Evolutionary conservation across 1,284 basidiomycete genomes (phyloP), one percentile per base, ranked within the genome.

Genomic region (Fomitopsis pinicola): DNA sequence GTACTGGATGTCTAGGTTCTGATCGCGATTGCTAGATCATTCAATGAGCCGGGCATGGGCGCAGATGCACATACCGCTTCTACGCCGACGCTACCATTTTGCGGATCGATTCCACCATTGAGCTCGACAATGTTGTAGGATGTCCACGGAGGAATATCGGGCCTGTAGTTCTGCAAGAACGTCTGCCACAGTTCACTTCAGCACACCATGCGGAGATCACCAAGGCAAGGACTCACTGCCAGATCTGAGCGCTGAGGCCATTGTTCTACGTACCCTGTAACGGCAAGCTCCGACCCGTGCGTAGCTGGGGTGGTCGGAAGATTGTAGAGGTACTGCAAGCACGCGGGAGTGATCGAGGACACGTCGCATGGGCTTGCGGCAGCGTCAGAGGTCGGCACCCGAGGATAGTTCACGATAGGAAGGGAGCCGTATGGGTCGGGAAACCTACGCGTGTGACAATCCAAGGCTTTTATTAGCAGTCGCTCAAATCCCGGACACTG

Each of bases 1-100:
- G 63, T 87, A 87, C 73, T 89, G 84, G 42, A 86, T 82, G 64
- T 88, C 85, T 15, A 88, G 74, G 66, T 85, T 84, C 50, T 50
- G 57, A 22, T 30, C 44, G 26, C 6, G 6, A 19, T n/a, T 1
- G 15, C 4, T 40, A 54, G 14, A 4, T 10, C 5, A n/a, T 14
- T 12, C 40, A 1, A 12, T 7, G 14, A 33, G 44, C 33, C 6
- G 17, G 22, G 26, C 52, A 42, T 50, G 3, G 26, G 35, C 42
- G 14, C 5, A 10, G 22, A 22, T 14, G 1, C 2, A 62, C 66
- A 15, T 59, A 68, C 67, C 38, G 68, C 66, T 50, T 69, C 68
- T 19, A 59, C 40, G 26, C 65, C 67, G 1, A 66, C 60, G 10
- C 64, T 63, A 14, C 61, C 66, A 17, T 52, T 58, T 59, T 67